Evolutionary conservation across 2,329 filamentous ascomycete genomes (phyloP).

Genomic region (Ceratocystis harringtonii): DNA sequence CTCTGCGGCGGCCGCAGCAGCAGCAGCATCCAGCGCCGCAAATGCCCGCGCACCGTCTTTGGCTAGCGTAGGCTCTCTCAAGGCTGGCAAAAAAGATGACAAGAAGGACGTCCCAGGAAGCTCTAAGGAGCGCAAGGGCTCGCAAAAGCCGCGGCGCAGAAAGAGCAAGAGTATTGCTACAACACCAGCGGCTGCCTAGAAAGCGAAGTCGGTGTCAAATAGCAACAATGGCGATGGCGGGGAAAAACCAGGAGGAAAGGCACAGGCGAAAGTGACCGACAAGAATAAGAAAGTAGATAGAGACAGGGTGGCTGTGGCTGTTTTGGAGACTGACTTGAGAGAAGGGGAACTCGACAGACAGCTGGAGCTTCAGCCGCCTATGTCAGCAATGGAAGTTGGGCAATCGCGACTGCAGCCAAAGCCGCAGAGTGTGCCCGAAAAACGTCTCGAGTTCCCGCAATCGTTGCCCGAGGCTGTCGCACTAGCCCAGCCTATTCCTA

Average conservation of each 20-base stretch:
- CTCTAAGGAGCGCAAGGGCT: slow-evolving; percentile 25
- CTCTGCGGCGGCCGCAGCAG: slow-evolving; percentile 20
- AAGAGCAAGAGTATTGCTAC: slow-evolving; percentile 25
- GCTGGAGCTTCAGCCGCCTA: background rate
- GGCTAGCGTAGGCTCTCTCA: background rate
- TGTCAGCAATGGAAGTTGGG: no score
- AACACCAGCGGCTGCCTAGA: slow-evolving; percentile 11
- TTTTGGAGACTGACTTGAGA: background rate
- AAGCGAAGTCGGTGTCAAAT: background rate
- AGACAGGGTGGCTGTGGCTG: background rate
- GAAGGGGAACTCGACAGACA: background rate
- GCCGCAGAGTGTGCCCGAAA: background rate
- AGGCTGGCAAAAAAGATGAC: background rate
- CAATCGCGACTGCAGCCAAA: background rate
- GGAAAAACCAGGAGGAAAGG: background rate
- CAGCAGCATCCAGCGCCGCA: background rate
- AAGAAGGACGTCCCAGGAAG: slow-evolving; percentile 14
- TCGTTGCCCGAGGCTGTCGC: background rate
- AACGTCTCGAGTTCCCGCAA: background rate
- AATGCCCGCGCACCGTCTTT: background rate
- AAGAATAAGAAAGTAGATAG: background rate
- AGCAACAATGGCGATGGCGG: background rate
- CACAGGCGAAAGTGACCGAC: background rate
- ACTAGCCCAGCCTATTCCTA: background rate
- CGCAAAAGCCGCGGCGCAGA: slow-evolving; percentile 26